Percentiles rank a stretch among this genome's conserved stretches.
Evolutionary conservation across 805 yeast species (phyloP).

Genomic region (Helenozyma baotianmanensis): DNA sequence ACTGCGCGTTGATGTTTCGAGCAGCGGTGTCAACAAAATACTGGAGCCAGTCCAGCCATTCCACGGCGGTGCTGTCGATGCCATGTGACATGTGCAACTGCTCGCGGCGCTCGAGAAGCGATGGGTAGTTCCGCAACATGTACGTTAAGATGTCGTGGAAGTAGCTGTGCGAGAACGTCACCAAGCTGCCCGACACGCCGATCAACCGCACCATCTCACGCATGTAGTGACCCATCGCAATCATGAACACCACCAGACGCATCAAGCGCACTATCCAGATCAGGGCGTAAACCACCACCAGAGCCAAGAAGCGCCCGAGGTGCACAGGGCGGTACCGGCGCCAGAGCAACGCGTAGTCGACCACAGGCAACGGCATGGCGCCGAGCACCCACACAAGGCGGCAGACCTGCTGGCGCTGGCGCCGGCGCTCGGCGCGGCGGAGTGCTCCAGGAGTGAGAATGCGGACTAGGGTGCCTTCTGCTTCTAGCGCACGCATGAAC

Average conservation of each 20-base stretch:
- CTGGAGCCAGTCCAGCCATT: conserved; percentile 13
- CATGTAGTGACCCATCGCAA: conserved; percentile 12
- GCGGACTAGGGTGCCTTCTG: no score
- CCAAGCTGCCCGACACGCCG: conserved; percentile 22
- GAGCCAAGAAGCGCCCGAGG: conserved; percentile 1
- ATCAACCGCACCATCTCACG: conserved; percentile 17
- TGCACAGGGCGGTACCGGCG: conserved; percentile 6
- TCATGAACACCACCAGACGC: conserved; percentile 5
- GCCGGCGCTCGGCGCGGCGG: no score
- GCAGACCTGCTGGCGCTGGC: neutral
- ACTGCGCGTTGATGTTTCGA: conserved; percentile 3
- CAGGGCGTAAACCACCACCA: neutral
- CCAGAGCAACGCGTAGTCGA: conserved; percentile 12
- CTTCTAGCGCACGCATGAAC: no score
- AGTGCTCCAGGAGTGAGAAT: no score
- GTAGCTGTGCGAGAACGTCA: conserved; percentile 27
- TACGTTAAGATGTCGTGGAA: conserved; percentile 27
- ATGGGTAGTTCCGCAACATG: conserved; percentile 16
- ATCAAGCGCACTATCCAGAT: conserved; percentile 9
- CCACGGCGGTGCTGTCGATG: neutral
- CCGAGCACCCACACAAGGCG: conserved; percentile 6
- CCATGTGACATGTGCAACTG: no score
- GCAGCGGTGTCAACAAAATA: conserved; percentile 11
- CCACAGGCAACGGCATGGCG: conserved; percentile 11
- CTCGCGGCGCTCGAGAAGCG: conserved; percentile 11